A percentile compares a stretch with the other conserved stretches of the same genome.
Evolutionary conservation across 208 protist genomes (phyloP).

Genomic region (Crithidia acanthocephali): DNA sequence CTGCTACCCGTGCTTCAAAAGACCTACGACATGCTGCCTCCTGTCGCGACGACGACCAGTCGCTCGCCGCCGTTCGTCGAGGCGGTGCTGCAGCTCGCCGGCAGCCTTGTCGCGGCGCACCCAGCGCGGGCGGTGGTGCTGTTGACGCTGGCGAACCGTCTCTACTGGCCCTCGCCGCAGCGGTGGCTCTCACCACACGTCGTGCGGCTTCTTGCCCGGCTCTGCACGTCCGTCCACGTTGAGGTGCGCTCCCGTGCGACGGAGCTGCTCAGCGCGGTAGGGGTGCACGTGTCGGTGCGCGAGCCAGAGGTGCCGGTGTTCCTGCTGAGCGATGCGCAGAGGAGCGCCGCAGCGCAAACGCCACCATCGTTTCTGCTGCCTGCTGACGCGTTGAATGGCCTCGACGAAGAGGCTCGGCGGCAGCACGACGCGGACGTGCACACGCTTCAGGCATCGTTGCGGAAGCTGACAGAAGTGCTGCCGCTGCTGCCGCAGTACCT

Average conservation of each 20-base stretch:
- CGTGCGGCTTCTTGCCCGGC: constrained; percentile 14
- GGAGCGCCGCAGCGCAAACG: neutral
- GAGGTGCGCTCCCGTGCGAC: constrained; percentile 22
- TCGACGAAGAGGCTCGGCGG: constrained; percentile 7
- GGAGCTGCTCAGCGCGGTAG: constrained; percentile 19
- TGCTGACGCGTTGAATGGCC: neutral
- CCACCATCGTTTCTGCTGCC: constrained; percentile 9
- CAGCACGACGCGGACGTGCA: constrained; percentile 7
- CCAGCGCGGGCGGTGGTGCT: constrained; percentile 24
- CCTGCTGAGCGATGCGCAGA: neutral
- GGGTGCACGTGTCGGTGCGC: constrained; percentile 5
- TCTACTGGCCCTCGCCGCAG: constrained; percentile 27
- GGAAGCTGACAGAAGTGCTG: constrained; percentile 5
- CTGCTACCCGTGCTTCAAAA: constrained; percentile 15
- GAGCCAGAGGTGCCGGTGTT: constrained; percentile 11
- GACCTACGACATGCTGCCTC: neutral
- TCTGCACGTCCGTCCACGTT: constrained; percentile 14
- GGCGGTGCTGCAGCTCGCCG: constrained; percentile 24
- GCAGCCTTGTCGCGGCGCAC: constrained; percentile 21
- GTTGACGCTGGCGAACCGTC: constrained; percentile 9
- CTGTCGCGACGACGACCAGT: constrained; percentile 1
- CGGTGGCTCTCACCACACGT: constrained; percentile 13
- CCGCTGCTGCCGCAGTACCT: constrained; percentile 19
- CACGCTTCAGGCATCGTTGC: constrained; percentile 7
- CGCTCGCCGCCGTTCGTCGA: constrained; percentile 17